Evolutionary conservation across 345 rosid species (phyloP), one percentile per base, ranked within the genome.

Genomic region (Zanthoxylum bungeanum): DNA sequence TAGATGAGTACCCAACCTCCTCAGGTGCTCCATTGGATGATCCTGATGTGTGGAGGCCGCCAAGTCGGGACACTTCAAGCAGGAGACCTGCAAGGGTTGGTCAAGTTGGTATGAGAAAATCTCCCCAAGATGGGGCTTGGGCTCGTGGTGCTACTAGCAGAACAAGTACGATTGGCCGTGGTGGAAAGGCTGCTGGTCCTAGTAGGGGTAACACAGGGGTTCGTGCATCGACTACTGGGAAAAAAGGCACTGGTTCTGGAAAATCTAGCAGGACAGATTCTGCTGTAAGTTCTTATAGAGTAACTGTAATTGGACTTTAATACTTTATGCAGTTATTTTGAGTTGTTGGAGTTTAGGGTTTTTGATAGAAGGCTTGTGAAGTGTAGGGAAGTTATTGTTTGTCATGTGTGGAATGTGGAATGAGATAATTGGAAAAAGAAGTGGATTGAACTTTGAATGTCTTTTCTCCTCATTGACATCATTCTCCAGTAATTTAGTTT

Each of bases 41-140:
- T 73, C 99, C 98, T 79, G 99, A 96, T 89, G 98, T 96, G 34
- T 96, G 99, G 99, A 84, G 97, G 86, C 98, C 98, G n/a, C 99
- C 96, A 6, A 93, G 94, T 39, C 87, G 93, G 51, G 99, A 93
- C 69, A 80, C 89, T 60, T 3, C 85, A 2, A 83, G 74, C 66
- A 85, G 98, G 77, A 87, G 99, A 84, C 86, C 99, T 3, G 71
- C 83, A 0, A 89, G 99, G 83, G 64, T 91, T 79, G 91, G 89
- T 73, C 96, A 89, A 80, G 87, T 72, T 52, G 94, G 94, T 24
- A 72, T 66, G 85, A 84, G 97, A 79, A 96, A 96, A 79, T 93
- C 98, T 21, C 82, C 97, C 12, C 97, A 88, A 74, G 99, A 96
- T 82, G 98, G 93, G 73, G 78, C 87, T 77, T 96, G 96, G 97